Evolutionary conservation across 2,329 filamentous ascomycete species (phyloP), one percentile per base, ranked within the genome.

Genomic region (Diaporthe sp.): DNA sequence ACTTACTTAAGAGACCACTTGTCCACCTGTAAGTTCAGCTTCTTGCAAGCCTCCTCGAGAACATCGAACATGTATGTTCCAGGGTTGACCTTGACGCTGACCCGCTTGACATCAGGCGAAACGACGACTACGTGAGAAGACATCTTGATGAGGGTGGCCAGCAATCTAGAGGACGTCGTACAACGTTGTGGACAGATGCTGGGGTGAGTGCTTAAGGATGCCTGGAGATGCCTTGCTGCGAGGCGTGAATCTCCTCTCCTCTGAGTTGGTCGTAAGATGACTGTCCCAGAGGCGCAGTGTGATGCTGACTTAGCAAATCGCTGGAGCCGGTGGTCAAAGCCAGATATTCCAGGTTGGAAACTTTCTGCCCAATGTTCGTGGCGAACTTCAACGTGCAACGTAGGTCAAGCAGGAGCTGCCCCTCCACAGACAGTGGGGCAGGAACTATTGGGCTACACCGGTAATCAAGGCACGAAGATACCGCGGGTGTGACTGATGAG

Each of bases 121-220:
- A 98, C 92, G 72, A 98, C 95, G 79, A 96, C 93, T 75, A 98
- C 95, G 83, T 97, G 94, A 72, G 95, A 94, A 79, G 95, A 92
- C 95, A 98, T 98, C 79, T 77, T 86, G 79, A 75, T 19, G 34
- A 55, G n/a, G n/a, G 15, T 34, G 42, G 58, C 37, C 34, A 28
- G 72, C 44, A 61, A 67, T 49, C 49, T 25, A 72, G 55, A 72
- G 55, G 28, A 73, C 10, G 46, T 19, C 67, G 9, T 37, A 74
- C 22, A 71, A 76, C 2, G 44, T 17, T 31, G 31, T 67, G 51
- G 39, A 25, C 25, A 44, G 28, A 37, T 72, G 44, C 61, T 10
- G 44, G 31, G 25, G 19, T 34, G 10, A 25, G 28, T 37, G 62
- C 44, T 28, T 22, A 7, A 37, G 44, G 39, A 67, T 34, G 61